phyloP scores from a whole-genome alignment of 2,329 filamentous ascomycete species.

The Colletotrichum sp. region DNA sequence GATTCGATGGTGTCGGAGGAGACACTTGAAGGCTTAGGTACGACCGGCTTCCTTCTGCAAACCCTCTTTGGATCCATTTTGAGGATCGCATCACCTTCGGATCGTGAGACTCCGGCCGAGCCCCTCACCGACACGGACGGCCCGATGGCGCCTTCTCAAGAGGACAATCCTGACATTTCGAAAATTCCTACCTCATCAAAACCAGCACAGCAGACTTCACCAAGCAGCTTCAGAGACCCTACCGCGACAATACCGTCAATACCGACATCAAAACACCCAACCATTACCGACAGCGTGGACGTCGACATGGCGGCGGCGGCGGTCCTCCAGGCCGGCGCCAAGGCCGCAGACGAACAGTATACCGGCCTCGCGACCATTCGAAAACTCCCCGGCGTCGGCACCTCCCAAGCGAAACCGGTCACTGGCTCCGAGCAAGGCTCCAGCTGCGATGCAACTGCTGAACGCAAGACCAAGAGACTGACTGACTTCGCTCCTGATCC shows the following conservation, averaged over 20 bases:
- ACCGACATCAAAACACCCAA: not conserved
- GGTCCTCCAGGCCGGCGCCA: slow-evolving; percentile 9
- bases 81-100: slow-evolving; percentile 63
- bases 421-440: slow-evolving; percentile 24
- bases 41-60: slow-evolving; percentile 72
- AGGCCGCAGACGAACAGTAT: slow-evolving; percentile 9
- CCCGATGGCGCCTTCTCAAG: not conserved
- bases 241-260: not conserved
- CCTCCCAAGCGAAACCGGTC: slow-evolving; percentile 27
- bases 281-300: not conserved
- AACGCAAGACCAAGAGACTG: slow-evolving; percentile 55
- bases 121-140: slow-evolving; percentile 1
- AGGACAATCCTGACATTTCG: slow-evolving; percentile 3
- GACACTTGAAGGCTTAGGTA: slow-evolving; percentile 93
- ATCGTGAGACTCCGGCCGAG: slow-evolving; percentile 25
- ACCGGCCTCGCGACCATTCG: not conserved
- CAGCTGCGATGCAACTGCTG: slow-evolving; percentile 30
- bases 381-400: slow-evolving; percentile 37
- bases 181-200: slow-evolving; percentile 16
- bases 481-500: slow-evolving; percentile 78
- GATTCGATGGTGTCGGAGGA: slow-evolving; percentile 93
- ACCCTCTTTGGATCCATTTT: slow-evolving; percentile 79
- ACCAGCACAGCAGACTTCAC: slow-evolving; percentile 4
- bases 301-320: slow-evolving; percentile 15
- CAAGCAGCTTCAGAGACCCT: slow-evolving; percentile 3